A percentile compares a stretch with the other conserved stretches of the same genome.
These are phyloP conservation scores for Neocatenulostroma microsporum DNA, from an alignment of 2,329 filamentous ascomycete species.

Conservation along the genomic window DNA sequence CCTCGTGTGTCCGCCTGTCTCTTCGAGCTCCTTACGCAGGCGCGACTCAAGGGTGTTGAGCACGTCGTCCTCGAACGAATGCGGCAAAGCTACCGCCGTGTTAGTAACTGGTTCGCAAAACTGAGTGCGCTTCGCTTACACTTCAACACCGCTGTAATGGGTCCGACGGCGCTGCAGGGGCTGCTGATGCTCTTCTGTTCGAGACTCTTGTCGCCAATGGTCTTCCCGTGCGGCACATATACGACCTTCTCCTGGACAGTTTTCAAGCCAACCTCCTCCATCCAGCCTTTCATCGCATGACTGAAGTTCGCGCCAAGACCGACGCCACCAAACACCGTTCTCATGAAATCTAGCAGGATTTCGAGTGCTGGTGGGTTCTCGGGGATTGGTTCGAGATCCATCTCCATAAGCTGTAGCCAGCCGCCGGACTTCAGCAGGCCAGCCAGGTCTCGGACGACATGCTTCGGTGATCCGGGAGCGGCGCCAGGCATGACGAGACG, in stretches of 20 bases:
- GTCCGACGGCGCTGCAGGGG: neutral
- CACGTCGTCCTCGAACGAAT: neutral
- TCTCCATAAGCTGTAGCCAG: neutral
- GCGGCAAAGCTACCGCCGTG: neutral
- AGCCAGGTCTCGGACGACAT: neutral
- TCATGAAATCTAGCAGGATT: neutral
- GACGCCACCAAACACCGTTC: neutral
- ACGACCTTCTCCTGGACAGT: neutral
- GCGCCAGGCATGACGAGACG: neutral
- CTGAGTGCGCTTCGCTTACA: neutral
- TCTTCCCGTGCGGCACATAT: neutral
- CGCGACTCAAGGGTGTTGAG: neutral
- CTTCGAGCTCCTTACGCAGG: neutral
- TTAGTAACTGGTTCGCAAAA: too few species aligned
- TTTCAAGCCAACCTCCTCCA: neutral
- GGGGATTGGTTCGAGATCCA: neutral
- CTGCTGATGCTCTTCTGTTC: neutral
- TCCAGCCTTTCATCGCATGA: neutral
- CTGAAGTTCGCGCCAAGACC: neutral
- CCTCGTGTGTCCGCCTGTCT: neutral
- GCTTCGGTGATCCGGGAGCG: neutral
- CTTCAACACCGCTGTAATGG: neutral
- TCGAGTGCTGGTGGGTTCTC: neutral
- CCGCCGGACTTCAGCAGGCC: neutral
- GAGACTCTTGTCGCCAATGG: neutral